Evolutionary conservation across 1,284 basidiomycete species (phyloP).

Genomic region (Testicularia cyperi): DNA sequence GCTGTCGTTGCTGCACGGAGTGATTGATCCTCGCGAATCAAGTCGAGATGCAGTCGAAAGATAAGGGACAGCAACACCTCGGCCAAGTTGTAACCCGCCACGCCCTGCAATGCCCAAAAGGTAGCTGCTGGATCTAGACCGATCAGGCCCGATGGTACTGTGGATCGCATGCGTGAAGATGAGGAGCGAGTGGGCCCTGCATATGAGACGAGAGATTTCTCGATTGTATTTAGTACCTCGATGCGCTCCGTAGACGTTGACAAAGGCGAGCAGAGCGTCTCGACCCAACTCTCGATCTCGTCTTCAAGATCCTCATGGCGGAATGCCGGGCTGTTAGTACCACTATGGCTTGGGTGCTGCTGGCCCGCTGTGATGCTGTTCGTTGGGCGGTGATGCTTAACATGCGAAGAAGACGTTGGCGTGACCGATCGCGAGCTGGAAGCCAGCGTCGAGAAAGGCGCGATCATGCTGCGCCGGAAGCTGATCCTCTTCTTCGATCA

Average conservation of each 20-base stretch:
- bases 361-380: no score
- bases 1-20: no score
- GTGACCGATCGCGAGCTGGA: no score
- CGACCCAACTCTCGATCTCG: slow-evolving; percentile 18
- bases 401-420: no score
- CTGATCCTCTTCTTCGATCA: no score
- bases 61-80: slow-evolving; percentile 23
- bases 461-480: no score
- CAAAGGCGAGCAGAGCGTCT: slow-evolving; percentile 22
- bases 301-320: slow-evolving; percentile 14
- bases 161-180: no score
- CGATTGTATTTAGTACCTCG: slow-evolving; percentile 21
- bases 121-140: slow-evolving; percentile 7
- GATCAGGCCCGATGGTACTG: slow-evolving; percentile 1
- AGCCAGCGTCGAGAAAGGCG: no score
- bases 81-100: slow-evolving; percentile 21
- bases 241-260: slow-evolving; percentile 21
- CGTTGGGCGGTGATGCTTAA: no score
- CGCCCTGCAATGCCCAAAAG: slow-evolving; percentile 28
- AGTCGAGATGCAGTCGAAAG: slow-evolving; percentile 18
- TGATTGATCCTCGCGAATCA: slow-evolving; percentile 16
- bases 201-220: slow-evolving; percentile 13
- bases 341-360: no score
- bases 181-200: background rate
- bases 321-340: no score